Evolutionary conservation across 805 yeast species (phyloP), one percentile per base, ranked within the genome.

Genomic region (Clavispora santaluciae): DNA sequence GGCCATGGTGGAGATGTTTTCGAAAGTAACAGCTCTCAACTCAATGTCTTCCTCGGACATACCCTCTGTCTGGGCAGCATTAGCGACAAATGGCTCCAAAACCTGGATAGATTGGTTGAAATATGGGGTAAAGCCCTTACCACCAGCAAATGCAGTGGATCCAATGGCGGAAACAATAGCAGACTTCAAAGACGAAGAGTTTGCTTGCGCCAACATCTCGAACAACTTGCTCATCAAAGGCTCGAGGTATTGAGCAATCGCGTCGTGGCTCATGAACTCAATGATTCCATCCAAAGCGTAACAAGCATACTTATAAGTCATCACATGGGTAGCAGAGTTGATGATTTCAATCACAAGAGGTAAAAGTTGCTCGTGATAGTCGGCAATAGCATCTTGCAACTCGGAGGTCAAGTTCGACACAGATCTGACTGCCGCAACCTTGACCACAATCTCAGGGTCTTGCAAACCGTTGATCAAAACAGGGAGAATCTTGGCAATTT

Each of bases 111-210:
- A 85, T 48, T 80, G 76, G 57, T 80, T 78, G 64, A 91, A 91
- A 71, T 76, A 93, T 45, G 98, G 97, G 45, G 76, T 70, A 66
- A 86, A 93, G 29, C 85, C 76, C 54, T 82, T 81, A 65, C 97
- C 96, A 33, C 96, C 80, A 42, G 98, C 95, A 59, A 83, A 89
- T 22, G 99, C 98, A 44, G 96, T 87, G 29, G 98, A 90, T 41
- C 98, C 98, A 61, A 93, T 86, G 29, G 97, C 96, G 40, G 95
- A 86, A 44, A 93, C 96, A 57, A 86, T 82, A 45, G 87, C 86
- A 36, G 86, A 69, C 62, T 81, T 83, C 58, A 86, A 72, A 12
- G 95, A 78, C 17, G 90, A 83, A 26, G 83, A 75, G 52, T 80
- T 75, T 36, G 95, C 86, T 48, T 76, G 72, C 54, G 79, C 83